Conservation (phyloP, 306 rosid species). For the Ammopiptanthus mongolicus region DNA sequence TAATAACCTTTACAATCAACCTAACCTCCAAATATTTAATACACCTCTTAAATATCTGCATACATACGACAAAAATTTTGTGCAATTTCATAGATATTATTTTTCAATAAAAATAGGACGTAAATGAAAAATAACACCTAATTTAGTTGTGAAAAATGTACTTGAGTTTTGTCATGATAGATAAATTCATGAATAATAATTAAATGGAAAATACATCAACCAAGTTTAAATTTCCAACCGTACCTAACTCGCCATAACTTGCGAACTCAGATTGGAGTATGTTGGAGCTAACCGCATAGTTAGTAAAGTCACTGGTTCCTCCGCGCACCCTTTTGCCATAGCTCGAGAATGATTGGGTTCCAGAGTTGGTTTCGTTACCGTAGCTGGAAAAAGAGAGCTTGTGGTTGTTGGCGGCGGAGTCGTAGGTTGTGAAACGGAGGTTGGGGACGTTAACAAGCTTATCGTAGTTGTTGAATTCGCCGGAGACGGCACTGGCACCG, state of each 20-base stretch:
- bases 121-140: too few species aligned
- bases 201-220: too few species aligned
- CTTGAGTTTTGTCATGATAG: too few species aligned
- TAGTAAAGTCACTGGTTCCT: constrained; percentile 53
- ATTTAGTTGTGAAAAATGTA: too few species aligned
- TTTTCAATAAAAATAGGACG: too few species aligned
- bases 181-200: too few species aligned
- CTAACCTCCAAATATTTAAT: too few species aligned
- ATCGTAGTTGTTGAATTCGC: constrained; percentile 59
- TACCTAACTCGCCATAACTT: constrained; percentile 58
- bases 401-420: constrained; percentile 51
- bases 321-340: constrained; percentile 60
- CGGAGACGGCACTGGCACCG: constrained; percentile 39
- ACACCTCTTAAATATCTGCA: too few species aligned
- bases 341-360: constrained; percentile 51
- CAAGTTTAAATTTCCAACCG: background rate
- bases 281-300: constrained; percentile 54
- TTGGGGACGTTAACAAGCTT: constrained; percentile 70
- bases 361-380: constrained; percentile 74
- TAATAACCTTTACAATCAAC: too few species aligned
- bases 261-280: constrained; percentile 59
- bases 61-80: too few species aligned
- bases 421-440: constrained; percentile 62
- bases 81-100: too few species aligned
- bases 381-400: constrained; percentile 61